A percentile compares a stretch with the other conserved stretches of the same genome.
Conservation (phyloP, 192 early-diverging fungal species). For the Mortierella claussenii region DNA sequence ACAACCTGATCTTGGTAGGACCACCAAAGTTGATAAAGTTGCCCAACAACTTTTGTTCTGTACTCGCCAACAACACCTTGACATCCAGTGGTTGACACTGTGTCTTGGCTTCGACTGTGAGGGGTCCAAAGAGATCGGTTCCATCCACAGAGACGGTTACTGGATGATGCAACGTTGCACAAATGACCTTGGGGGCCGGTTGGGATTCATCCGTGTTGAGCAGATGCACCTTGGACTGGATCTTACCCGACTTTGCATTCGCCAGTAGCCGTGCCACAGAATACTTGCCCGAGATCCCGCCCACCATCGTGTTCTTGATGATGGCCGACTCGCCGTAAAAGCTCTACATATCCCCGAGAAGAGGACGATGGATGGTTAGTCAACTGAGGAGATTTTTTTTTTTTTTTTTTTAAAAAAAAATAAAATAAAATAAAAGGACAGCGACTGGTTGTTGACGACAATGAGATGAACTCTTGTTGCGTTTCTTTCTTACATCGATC, state of each 20-base stretch:
- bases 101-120: conserved; percentile 51
- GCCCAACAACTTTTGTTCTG: conserved; percentile 22
- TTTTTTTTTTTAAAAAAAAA: background rate
- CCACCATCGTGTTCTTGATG: conserved; percentile 18
- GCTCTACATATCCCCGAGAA: too few relatives aligned
- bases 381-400: too few relatives aligned
- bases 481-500: conserved; percentile 19
- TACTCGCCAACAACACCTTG: conserved; percentile 40
- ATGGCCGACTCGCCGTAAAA: conserved; percentile 44
- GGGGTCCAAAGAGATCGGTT: conserved; percentile 30
- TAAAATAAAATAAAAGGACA: background rate
- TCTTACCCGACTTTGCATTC: conserved; percentile 29
- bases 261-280: conserved; percentile 26
- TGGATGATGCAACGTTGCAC: conserved; percentile 28
- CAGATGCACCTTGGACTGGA: conserved; percentile 27
- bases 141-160: conserved; percentile 32
- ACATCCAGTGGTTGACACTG: conserved; percentile 41
- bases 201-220: conserved; percentile 41
- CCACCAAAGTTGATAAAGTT: conserved; percentile 55
- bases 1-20: conserved; percentile 31
- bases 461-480: background rate
- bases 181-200: conserved; percentile 36
- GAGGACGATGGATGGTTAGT: too few relatives aligned
- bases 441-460: too few relatives aligned
- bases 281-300: conserved; percentile 41